Evolutionary conservation across 352 stramenopile species (phyloP).

Genomic region (Globisporangium spiculum): DNA sequence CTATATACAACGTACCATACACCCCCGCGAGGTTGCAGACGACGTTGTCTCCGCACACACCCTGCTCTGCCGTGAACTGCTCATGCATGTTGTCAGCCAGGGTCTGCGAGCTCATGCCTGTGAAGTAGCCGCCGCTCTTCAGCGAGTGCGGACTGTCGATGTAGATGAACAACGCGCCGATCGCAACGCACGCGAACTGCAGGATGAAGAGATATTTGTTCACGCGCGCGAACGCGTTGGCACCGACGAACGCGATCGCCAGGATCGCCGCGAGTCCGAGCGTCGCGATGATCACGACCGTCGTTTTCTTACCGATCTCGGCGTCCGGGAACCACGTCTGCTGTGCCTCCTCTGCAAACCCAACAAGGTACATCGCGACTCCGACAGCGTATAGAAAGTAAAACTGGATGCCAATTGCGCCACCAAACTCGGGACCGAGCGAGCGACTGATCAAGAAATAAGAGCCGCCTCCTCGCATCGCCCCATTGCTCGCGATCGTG

Average conservation of each 20-base stretch:
- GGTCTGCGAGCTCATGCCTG: conserved; percentile 36
- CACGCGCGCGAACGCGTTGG: conserved; percentile 65
- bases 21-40: conserved; percentile 44
- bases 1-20: conserved; percentile 30
- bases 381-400: conserved; percentile 82
- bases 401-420: conserved; percentile 88
- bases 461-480: conserved; percentile 64
- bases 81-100: conserved; percentile 45
- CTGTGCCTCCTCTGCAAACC: conserved; percentile 70
- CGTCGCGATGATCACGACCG: conserved; percentile 56
- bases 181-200: conserved; percentile 58
- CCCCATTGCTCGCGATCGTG: conserved; percentile 87
- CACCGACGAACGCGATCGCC: conserved; percentile 60
- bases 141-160: conserved; percentile 29
- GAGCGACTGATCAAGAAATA: conserved; percentile 68
- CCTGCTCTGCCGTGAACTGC: conserved; percentile 35
- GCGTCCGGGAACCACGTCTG: conserved; percentile 49
- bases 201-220: conserved; percentile 76
- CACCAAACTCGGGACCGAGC: conserved; percentile 83
- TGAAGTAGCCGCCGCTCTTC: conserved; percentile 48
- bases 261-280: conserved; percentile 38
- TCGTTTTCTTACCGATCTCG: conserved; percentile 29
- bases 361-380: conserved; percentile 76
- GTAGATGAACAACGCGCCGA: conserved; percentile 55
- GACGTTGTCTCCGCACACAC: conserved; percentile 32